Conservation (phyloP, 2,329 filamentous ascomycete genomes). For the Didymella arachidicola region DNA sequence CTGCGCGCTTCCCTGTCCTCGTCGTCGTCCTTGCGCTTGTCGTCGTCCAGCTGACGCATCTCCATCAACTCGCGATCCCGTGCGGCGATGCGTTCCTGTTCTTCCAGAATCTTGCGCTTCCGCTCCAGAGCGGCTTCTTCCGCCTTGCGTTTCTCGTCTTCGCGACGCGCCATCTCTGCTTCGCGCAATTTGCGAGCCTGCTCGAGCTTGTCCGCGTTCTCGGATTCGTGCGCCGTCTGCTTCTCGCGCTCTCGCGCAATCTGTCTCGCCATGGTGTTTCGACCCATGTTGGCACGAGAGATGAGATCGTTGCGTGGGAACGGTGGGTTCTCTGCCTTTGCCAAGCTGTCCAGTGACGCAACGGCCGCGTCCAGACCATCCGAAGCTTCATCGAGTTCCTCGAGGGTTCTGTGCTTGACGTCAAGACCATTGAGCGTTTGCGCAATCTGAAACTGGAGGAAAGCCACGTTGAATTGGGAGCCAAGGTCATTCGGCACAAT, state of each 20-base stretch:
- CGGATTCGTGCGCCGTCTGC: conserved; percentile 90
- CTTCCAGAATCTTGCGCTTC: conserved; percentile 82
- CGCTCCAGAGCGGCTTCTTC: conserved; percentile 75
- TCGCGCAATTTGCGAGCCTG: conserved; percentile 82
- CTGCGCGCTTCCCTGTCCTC: conserved; percentile 86
- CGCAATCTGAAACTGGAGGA: conserved; percentile 94
- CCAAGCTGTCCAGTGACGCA: conserved; percentile 67
- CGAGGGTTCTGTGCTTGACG: conserved; percentile 78
- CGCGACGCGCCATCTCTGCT: conserved; percentile 77
- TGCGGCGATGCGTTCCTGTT: conserved; percentile 81
- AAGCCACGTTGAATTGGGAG: conserved; percentile 97
- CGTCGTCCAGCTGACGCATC: conserved; percentile 74
- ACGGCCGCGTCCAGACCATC: conserved; percentile 87
- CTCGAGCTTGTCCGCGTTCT: conserved; percentile 86
- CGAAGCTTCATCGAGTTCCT: conserved; percentile 81
- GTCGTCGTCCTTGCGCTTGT: conserved; percentile 63
- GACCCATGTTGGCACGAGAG: conserved; percentile 95
- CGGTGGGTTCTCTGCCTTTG: conserved; percentile 72
- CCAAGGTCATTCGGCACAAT: conserved; percentile 84
- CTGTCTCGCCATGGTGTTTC: conserved; percentile 92
- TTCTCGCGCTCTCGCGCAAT: conserved; percentile 83
- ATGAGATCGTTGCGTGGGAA: conserved; percentile 92
- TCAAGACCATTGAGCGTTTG: conserved; percentile 77
- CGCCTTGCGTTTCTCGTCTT: conserved; percentile 74
- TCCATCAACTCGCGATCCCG: conserved; percentile 75